Evolutionary conservation across 2,329 filamentous ascomycete species (phyloP).

Genomic region (Metarhizium humberi): DNA sequence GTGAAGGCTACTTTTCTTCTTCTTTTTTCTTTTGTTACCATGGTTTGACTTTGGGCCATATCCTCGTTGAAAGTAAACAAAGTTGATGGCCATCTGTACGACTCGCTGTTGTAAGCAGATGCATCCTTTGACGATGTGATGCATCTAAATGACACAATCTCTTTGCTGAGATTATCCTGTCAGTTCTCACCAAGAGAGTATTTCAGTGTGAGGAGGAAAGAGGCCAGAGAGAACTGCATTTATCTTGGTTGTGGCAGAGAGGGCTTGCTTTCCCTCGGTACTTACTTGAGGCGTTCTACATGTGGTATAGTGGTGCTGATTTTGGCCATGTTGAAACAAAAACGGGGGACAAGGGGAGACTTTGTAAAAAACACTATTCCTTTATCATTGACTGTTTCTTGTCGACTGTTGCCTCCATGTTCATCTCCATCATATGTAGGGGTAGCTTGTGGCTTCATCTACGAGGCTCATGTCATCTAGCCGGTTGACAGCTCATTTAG

Average conservation of each 20-base stretch:
- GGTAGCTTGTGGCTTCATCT: background rate
- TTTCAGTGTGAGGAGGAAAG: background rate
- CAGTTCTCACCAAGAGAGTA: background rate
- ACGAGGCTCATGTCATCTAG: background rate
- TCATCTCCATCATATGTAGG: background rate
- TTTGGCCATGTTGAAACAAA: background rate
- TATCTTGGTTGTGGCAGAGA: no score
- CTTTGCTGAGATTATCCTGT: background rate
- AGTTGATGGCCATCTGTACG: background rate
- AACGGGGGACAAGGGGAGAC: background rate
- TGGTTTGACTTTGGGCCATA: no score
- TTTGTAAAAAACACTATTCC: background rate
- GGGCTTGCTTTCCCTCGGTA: background rate
- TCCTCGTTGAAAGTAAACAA: no score
- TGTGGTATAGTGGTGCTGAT: background rate
- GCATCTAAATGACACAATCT: background rate
- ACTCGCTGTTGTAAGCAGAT: background rate
- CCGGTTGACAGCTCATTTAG: no score
- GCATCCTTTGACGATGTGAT: background rate
- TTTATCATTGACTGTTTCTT: background rate
- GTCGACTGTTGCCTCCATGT: background rate
- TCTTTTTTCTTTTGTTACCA: background rate
- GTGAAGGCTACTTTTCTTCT: no score
- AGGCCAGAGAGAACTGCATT: background rate
- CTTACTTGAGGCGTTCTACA: background rate